Evolutionary conservation across 1,284 basidiomycete genomes (phyloP).

Genomic region (Ceratobasidium sp.): DNA sequence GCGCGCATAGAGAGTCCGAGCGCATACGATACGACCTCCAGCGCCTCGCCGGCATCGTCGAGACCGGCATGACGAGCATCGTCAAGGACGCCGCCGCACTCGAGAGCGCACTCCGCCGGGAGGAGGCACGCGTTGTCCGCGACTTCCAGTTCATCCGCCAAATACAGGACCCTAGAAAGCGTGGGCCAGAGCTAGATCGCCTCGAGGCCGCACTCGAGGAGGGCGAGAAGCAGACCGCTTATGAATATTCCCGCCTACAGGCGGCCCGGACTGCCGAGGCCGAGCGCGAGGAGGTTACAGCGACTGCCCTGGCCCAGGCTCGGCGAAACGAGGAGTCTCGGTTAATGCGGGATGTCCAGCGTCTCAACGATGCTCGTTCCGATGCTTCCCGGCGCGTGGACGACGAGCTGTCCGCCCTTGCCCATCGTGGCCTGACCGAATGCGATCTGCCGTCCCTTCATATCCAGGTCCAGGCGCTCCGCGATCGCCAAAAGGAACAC

Average conservation of each 20-base stretch:
- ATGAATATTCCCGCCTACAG: slow-evolving; percentile 43
- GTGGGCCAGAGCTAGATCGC: slow-evolving; percentile 42
- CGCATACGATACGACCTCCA: slow-evolving; percentile 38
- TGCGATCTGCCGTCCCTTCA: slow-evolving; percentile 37
- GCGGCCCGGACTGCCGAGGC: slow-evolving; percentile 37
- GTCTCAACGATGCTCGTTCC: slow-evolving; percentile 18
- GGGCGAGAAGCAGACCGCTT: slow-evolving; percentile 41
- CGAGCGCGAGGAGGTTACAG: slow-evolving; percentile 34
- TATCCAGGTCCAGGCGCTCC: slow-evolving; percentile 31
- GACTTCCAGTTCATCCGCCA: slow-evolving; percentile 41
- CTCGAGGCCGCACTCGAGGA: slow-evolving; percentile 43
- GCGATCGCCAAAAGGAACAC: slow-evolving; percentile 32
- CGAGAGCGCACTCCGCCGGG: slow-evolving; percentile 17
- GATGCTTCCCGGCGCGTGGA: slow-evolving; percentile 31
- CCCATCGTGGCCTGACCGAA: slow-evolving; percentile 33
- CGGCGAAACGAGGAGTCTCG: slow-evolving; percentile 36
- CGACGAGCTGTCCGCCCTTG: slow-evolving; percentile 34
- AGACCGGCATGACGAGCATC: slow-evolving; percentile 21
- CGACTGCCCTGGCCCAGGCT: slow-evolving; percentile 34
- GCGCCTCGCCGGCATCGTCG: slow-evolving; percentile 31
- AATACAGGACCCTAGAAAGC: slow-evolving; percentile 45
- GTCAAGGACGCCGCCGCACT: slow-evolving; percentile 17
- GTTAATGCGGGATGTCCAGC: slow-evolving; percentile 15
- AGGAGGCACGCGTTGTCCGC: slow-evolving; percentile 37
- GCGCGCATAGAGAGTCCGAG: slow-evolving; percentile 33